Percentiles rank a stretch among this genome's conserved stretches.
Evolutionary conservation across 176 grass and related monocot genomes (phyloP).

Genomic region (Phoenix roebelenii): DNA sequence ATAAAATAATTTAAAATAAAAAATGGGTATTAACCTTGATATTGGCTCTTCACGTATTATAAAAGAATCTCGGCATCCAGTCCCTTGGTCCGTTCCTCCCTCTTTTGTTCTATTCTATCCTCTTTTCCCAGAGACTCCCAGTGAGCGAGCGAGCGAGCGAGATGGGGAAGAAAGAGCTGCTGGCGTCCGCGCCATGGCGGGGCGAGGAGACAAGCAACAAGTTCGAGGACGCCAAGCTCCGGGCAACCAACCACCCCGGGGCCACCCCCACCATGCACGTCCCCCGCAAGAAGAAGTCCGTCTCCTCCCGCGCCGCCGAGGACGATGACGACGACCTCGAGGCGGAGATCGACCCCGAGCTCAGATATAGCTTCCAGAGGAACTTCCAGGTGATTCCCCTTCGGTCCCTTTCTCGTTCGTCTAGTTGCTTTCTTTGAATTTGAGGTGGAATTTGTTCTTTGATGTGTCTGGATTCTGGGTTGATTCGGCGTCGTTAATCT

Average conservation of each 20-base stretch:
- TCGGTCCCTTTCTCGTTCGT: too few relatives aligned
- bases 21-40: too few relatives aligned
- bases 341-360: constrained; percentile 70
- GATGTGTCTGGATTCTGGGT: too few relatives aligned
- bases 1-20: too few relatives aligned
- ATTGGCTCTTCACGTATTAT: too few relatives aligned
- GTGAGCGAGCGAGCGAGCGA: background rate
- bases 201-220: constrained; percentile 30
- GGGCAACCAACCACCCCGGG: constrained; percentile 13
- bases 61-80: too few relatives aligned
- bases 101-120: too few relatives aligned
- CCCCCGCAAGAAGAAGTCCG: constrained; percentile 12
- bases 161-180: constrained; percentile 64
- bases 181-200: constrained; percentile 70
- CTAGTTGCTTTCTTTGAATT: too few relatives aligned
- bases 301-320: background rate
- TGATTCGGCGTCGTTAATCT: too few relatives aligned
- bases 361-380: constrained; percentile 56
- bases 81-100: too few relatives aligned
- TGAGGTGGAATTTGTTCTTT: too few relatives aligned
- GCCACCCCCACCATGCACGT: constrained; percentile 19
- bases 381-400: constrained; percentile 24
- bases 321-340: constrained; percentile 18
- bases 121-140: too few relatives aligned
- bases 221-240: constrained; percentile 18